Evolutionary conservation across 2,329 filamentous ascomycete genomes (phyloP), one percentile per base, ranked within the genome.

Genomic region (Scedosporium apiospermum): DNA sequence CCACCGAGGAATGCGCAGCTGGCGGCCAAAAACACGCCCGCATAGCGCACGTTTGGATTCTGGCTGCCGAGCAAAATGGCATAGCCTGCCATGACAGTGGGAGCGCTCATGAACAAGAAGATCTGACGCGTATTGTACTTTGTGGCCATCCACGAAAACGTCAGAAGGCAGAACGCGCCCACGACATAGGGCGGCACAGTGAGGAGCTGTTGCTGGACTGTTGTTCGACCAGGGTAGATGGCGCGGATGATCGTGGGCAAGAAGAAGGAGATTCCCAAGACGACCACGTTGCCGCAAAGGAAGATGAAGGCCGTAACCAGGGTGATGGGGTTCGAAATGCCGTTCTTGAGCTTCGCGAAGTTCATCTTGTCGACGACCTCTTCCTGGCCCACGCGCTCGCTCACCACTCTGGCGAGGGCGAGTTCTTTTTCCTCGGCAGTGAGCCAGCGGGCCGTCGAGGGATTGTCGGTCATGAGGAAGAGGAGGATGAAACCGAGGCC

Each of bases 1-100:
- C 85, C 86, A 62, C 85, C 82, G 12, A 81, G 71, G 68, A 86
- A 88, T 2, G 84, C 83, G 1, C 84, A 83, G 3, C 77, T 77
- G 0, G 76, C 77, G 1, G 72, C 72, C 14, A 82, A 67, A 65
- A 81, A 79, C 63, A 78, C 77, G 21, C 75, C 80, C 5, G 77
- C 72, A 68, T 83, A 83, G 67, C 79, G 78, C 64, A 78, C 73
- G 9, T 70, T 71, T 26, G 76, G 68, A 60, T 74, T 75, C 26
- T 71, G 65, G 7, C 69, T 72, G 1, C 69, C 68, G 10, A 73
- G 69, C 46, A 78, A 70, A n/a, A 77, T 69, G 23, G 78, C 76
- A 10, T 83, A 75, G 4, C 78, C 71, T 9, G 80, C 71, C 6
- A 81, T 79, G 6, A 61, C 65, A 34, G 64, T 44, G 9, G 62